Base-by-base conservation (phyloP, 495 filamentous ascomycete genomes). In the Rhizodiscina lignyota region DNA sequence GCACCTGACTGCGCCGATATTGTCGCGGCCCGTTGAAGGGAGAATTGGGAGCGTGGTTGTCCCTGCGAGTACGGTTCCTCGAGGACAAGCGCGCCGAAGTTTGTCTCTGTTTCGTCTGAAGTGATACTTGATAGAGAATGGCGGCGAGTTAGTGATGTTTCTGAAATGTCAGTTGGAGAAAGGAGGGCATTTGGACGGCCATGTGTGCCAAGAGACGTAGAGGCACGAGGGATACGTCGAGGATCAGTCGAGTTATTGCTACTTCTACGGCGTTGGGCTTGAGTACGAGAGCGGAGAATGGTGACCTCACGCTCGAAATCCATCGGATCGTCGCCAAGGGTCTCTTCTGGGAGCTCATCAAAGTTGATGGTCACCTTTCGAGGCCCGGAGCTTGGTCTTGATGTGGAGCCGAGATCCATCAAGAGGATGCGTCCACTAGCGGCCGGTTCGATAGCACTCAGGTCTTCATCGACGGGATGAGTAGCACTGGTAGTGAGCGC, bases 11-110 rank as follows among this genome's bases (percentile, higher is more conserved):
- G 29, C 10, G 48, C 48, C n/a, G 48, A 45, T 8, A 51, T 45
- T 3, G 48, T 51, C 4, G 48, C 48, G 13, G 48, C 48, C 18
- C 48, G 27, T 3, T 44, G 32, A 17, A 51, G 36, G 5, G 45
- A 49, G 21, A 35, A 22, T 20, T 48, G 45, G 17, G 45, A 46
- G n/a, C 48, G 34, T 18, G 48, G 48, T 24, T 45, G 42, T 8
- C 33, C 30, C n/a, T 48, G 37, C 21, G 45, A 42, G 26, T 51
- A 51, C 18, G 48, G 48, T 4, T 19, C 46, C 34, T 51, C 48
- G 27, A 51, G 41, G 0, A 41, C 40, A 3, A 13, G 24, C 6
- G 6, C 8, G 30, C 30, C 30, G 30, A 6, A 8, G 30, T 6
- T 18, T 10, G 30, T 5, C 12, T 8, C 6, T 10, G 30, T 8